phyloP scores from a whole-genome alignment of 75 land plant genomes.

The Gnetum montanum region DNA sequence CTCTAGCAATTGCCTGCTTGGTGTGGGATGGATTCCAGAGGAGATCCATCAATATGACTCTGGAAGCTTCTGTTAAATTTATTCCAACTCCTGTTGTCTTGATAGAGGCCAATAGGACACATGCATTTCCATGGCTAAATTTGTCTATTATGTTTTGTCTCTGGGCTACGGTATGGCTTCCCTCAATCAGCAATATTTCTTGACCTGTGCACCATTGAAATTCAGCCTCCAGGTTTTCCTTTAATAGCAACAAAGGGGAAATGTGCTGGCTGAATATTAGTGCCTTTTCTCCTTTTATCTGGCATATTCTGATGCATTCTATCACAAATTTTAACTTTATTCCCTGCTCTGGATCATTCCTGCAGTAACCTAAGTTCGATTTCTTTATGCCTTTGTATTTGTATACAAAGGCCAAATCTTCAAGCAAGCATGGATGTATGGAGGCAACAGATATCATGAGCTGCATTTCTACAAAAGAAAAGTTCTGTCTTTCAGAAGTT shows the following conservation, averaged over 20 bases:
- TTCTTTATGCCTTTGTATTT: conserved; percentile 25
- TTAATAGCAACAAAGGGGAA: conserved; percentile 39
- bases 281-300: conserved; percentile 46
- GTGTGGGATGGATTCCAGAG: conserved; percentile 85
- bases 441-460: conserved; percentile 42
- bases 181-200: conserved; percentile 59
- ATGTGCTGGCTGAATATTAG: conserved; percentile 69
- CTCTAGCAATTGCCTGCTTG: conserved; percentile 82
- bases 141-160: conserved; percentile 50
- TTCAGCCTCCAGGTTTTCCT: conserved; percentile 22
- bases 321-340: conserved; percentile 68
- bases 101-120: conserved; percentile 75
- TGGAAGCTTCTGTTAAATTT: conserved; percentile 77
- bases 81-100: conserved; percentile 86
- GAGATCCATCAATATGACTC: conserved; percentile 72
- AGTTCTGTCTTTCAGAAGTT: conserved; percentile 11
- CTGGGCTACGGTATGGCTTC: conserved; percentile 35
- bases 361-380: conserved; percentile 18
- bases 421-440: conserved; percentile 48
- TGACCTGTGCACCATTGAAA: conserved; percentile 45
- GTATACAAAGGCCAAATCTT: conserved; percentile 15
- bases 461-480: conserved; percentile 38
- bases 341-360: conserved; percentile 37
- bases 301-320: conserved; percentile 35
- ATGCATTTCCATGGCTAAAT: conserved; percentile 43